phyloP scores from a whole-genome alignment of 1,139 yeast genomes.

The Candida sanyaensis region DNA sequence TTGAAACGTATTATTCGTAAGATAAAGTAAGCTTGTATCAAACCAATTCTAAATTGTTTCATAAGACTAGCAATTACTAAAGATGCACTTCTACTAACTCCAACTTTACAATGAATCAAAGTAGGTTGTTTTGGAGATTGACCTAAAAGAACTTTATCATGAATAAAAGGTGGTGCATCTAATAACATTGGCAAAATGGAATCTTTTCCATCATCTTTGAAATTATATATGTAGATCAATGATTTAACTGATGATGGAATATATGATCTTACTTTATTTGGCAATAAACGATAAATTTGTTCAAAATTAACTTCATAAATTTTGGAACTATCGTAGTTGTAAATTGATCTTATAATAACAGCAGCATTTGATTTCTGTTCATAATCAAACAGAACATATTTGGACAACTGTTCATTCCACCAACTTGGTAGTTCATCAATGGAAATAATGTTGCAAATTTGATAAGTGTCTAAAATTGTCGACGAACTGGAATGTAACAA shows the following conservation, averaged over 20 bases:
- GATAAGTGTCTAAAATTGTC: constrained; percentile 27
- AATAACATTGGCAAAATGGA: constrained; percentile 33
- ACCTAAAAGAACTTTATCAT: constrained; percentile 29
- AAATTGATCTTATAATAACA: constrained; percentile 23
- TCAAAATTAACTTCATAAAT: constrained; percentile 30
- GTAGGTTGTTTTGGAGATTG: constrained; percentile 25
- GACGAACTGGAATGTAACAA: constrained; percentile 36
- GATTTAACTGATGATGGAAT: constrained; percentile 21
- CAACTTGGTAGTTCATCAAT: constrained; percentile 42
- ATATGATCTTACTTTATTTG: constrained; percentile 6
- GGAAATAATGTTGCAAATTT: constrained; percentile 30
- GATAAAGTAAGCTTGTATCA: constrained; percentile 74
- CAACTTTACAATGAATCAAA: constrained; percentile 86
- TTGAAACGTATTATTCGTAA: constrained; percentile 84
- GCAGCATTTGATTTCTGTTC: constrained; percentile 11
- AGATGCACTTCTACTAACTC: constrained; percentile 89
- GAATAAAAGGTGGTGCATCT: constrained; percentile 33
- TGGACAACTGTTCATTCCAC: constrained; percentile 23
- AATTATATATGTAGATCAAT: constrained; percentile 34
- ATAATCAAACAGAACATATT: constrained; percentile 20
- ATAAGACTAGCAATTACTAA: constrained; percentile 89
- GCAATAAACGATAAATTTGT: constrained; percentile 3
- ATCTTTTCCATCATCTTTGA: constrained; percentile 46
- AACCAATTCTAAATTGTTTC: constrained; percentile 64
- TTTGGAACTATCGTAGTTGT: constrained; percentile 26